Evolutionary conservation across 2,329 filamentous ascomycete genomes (phyloP).

Genomic region (Camillea tinctor): DNA sequence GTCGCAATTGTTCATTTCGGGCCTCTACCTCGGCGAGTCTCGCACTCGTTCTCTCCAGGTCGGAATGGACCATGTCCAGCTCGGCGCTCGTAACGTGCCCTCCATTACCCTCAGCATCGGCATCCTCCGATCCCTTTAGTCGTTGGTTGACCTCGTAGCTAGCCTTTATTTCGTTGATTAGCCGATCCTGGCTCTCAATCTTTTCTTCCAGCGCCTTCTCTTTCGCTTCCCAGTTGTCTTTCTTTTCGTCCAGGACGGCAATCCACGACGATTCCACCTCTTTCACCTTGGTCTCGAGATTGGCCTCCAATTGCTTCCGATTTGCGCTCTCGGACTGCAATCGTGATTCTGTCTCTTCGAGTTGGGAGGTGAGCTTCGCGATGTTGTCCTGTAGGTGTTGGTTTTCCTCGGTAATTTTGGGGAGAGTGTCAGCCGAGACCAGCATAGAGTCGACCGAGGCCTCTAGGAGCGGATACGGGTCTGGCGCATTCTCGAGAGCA

Average conservation of each 20-base stretch:
- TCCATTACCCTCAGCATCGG: constrained; percentile 54
- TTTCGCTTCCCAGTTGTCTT: constrained; percentile 93
- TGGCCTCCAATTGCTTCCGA: constrained; percentile 73
- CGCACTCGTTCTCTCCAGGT: constrained; percentile 84
- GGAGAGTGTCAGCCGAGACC: constrained; percentile 86
- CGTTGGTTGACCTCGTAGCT: constrained; percentile 96
- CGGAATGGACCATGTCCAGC: constrained; percentile 87
- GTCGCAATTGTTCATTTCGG: constrained; percentile 86
- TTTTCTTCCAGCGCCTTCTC: constrained; percentile 91
- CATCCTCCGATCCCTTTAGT: constrained; percentile 69
- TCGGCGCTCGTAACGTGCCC: constrained; percentile 80
- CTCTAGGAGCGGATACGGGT: constrained; percentile 94
- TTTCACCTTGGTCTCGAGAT: constrained; percentile 76
- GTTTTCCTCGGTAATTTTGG: constrained; percentile 86
- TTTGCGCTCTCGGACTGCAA: constrained; percentile 75
- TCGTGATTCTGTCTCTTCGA: constrained; percentile 78
- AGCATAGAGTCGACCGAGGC: constrained; percentile 94
- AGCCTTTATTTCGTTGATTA: constrained; percentile 92
- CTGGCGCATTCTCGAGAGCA: constrained; percentile 88
- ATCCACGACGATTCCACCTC: constrained; percentile 89
- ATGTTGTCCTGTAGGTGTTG: constrained; percentile 80
- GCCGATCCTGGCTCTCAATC: constrained; percentile 85
- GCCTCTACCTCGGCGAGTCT: constrained; percentile 88
- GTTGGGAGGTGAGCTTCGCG: constrained; percentile 69
- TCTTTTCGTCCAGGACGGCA: constrained; percentile 87